Evolutionary conservation across 1,284 basidiomycete genomes (phyloP), one percentile per base, ranked within the genome.

Genomic region (Ganoderma meredithae): DNA sequence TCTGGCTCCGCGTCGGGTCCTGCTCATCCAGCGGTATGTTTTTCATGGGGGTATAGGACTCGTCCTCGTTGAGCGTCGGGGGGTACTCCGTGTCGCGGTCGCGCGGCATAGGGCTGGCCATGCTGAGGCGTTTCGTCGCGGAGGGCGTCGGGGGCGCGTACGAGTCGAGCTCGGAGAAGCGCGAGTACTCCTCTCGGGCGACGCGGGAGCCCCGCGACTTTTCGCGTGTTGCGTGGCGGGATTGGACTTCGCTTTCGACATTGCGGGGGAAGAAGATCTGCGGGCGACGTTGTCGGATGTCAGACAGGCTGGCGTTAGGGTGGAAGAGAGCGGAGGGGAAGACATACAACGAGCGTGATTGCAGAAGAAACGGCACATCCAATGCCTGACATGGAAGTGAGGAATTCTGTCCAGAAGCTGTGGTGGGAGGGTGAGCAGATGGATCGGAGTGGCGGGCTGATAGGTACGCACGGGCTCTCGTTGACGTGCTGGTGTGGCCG

Each of bases 211-310:
- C 33, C 33, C 58, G 71, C 43, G 69, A 72, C 65, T 69, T 73
- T 47, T 73, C 73, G 44, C 74, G 73, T 39, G 72, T 71, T 2
- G 76, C 72, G 60, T 76, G 62, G 52, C 72, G 71, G 33, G 71
- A 72, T 25, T 72, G 71, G 52, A 76, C 66, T 78, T 92, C 91
- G 53, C 82, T 81, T 76, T 90, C 85, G 62, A 88, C 83, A 2
- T 88, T 90, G 31, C 92, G 89, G 40, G 92, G 91, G 79, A 93
- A 93, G 83, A 93, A 93, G 39, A 93, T 91, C 90, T 92, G 61
- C 0, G 33, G 31, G 62, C 1, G 27, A 22, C 33, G 40, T 53
- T 19, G 52, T 27, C 5, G 60, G 3, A 36, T 22, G 52, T 27
- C 5, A 61, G 3, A 36, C 60, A 43, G 43, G 62, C 15, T n/a